Conservation (phyloP, 805 yeast species). For the Ascoidea asiatica region DNA sequence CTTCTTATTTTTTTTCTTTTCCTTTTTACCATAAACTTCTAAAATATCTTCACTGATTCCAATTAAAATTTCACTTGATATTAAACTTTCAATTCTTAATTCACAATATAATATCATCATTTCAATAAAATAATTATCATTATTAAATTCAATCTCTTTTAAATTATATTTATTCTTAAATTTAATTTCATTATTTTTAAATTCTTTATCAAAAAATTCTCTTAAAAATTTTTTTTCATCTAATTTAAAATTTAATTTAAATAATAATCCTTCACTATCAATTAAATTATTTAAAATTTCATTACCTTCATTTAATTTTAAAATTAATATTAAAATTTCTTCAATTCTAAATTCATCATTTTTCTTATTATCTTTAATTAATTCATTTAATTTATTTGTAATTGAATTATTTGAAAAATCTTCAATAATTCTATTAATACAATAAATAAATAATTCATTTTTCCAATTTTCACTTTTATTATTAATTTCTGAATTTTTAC, state of each 20-base stretch:
- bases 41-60: neutral
- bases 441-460: neutral
- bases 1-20: neutral
- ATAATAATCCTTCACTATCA: neutral
- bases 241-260: too few relatives aligned
- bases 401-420: neutral
- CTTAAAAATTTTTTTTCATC: neutral
- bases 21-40: neutral
- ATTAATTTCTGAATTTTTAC: too few relatives aligned
- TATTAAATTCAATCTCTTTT: too few relatives aligned
- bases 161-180: too few relatives aligned
- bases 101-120: neutral
- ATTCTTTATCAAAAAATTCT: neutral
- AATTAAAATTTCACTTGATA: too few relatives aligned
- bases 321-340: too few relatives aligned
- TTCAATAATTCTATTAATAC: neutral
- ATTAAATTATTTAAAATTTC: neutral
- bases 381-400: neutral
- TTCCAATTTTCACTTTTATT: too few relatives aligned
- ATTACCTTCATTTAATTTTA: neutral
- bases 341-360: neutral
- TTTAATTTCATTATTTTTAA: too few relatives aligned
- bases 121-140: neutral
- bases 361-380: neutral
- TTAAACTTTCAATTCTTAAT: too few relatives aligned